Base-by-base conservation (phyloP, 495 filamentous ascomycete species). In the Platismatia glauca region DNA sequence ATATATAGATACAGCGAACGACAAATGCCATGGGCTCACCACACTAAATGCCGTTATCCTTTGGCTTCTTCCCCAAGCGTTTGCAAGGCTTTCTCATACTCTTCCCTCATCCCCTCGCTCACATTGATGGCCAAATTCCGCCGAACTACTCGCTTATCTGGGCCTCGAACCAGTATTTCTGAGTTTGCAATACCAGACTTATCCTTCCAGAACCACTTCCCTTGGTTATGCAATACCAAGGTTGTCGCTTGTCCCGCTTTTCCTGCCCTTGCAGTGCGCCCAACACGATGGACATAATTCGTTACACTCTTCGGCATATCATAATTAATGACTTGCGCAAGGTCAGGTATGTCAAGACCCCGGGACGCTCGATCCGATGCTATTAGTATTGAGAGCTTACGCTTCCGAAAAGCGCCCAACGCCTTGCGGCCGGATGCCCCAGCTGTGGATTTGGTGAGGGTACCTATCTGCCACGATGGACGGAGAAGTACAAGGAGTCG, bases 271-370 rank as follows among this genome's bases (percentile, higher is more conserved):
- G 50, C 71, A 1, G 94, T 97, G 60, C 94, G 84, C 13, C 94
- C 94, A 15, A 96, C 90, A 27, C 94, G 87, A 73, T 98, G 94
- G 16, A 97, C 87, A 67, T 97, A 98, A 22, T 84, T 87, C 6
- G 85, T 88, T 31, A 90, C 75, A 63, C 83, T 88, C 12, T 83
- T 81, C 0, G 94, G 95, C 39, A 97, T 78, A 70, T 97, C 94
- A 77, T 98, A 98, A 72, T 97, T 97, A 68, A 97, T 77, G 15
- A 97, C 90, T 66, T 95, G 88, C 31, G 84, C 84, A 31, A 97
- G 78, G 31, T 84, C 81, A 1, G 80, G 81, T 2, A 96, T 77
- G 70, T 98, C 94, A n/a, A 98, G 84, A 69, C 94, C 94, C 53
- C 95, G 89, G 1, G 93, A 88, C 2, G 93, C 91, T 31, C 93